Base-by-base conservation (phyloP, 768 basidiomycete species). In the Strobilomyces dryophilus region DNA sequence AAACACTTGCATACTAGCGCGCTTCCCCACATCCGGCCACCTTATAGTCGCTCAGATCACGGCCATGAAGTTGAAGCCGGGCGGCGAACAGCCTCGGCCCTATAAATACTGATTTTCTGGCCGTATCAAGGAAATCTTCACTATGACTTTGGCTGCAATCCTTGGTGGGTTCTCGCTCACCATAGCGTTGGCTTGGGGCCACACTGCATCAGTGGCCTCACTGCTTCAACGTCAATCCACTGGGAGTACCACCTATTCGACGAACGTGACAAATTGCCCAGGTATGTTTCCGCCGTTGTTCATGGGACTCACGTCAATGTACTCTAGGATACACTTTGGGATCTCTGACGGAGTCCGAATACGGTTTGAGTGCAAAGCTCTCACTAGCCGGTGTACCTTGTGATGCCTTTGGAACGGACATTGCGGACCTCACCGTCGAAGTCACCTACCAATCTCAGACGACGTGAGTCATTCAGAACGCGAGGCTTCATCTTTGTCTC, bases 381-480 rank as follows among this genome's bases (percentile, higher is more conserved):
- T 67, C 64, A 34, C 72, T 89, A 8, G 76, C 78, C 1, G 84
- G 84, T 2, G 36, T 68, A 15, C 73, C 79, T 9, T 90, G 87
- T 63, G 75, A 87, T 56, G 82, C 80, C 4, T 89, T 85, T 59
- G 85, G 86, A 4, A 68, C 59, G 1, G 87, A 89, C 58, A 70
- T 87, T 31, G 43, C 66, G 0, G 67, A 81, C 53, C 75, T 89
- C 20, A 83, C 79, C n/a, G 72, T 90, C 18, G 70, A 84, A 61
- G 83, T 88, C 8, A 80, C 78, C 12, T 87, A 88, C 60, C 85
- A 88, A 65, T 79, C 77, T 18, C 67, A 67, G 49, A 73, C 78
- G 41, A 73, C 77, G 80, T 81, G 55, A 41, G 69, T 62, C 27
- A 7, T 20, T 43, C 40, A 5, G 31, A 31, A 18, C 48, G 10